phyloP scores from a whole-genome alignment of 108 stramenopile species.

The Skeletonema potamos region DNA sequence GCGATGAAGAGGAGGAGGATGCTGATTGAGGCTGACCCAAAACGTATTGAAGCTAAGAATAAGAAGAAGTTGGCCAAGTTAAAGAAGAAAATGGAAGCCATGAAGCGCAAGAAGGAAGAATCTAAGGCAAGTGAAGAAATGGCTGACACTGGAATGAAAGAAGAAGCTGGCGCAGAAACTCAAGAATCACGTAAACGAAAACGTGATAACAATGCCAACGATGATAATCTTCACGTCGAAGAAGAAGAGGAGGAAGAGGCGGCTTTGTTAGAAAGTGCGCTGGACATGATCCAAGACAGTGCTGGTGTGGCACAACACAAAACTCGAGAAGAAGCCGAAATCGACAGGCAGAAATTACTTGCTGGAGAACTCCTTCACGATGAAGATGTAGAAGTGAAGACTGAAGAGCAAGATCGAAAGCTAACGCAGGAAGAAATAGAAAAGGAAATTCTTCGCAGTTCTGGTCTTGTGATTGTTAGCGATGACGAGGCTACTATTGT shows the following conservation, averaged over 20 bases:
- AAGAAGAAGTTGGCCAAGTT: conserved; percentile 59
- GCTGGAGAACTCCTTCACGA: conserved; percentile 64
- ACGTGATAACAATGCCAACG: conserved; percentile 28
- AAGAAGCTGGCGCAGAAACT: conserved; percentile 25
- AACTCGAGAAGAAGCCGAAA: conserved; percentile 84
- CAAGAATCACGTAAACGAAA: conserved; percentile 32
- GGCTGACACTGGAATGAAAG: conserved; percentile 24
- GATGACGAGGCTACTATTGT: conserved; percentile 76
- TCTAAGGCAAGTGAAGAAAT: conserved; percentile 21
- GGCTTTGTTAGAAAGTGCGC: conserved; percentile 70
- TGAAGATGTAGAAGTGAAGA: conserved; percentile 47
- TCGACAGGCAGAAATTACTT: conserved; percentile 72
- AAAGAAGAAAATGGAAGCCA: conserved; percentile 81
- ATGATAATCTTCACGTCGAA: conserved; percentile 19
- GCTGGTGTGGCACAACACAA: conserved; percentile 51
- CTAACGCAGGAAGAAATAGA: conserved; percentile 63
- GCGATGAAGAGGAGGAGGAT: conserved; percentile 84
- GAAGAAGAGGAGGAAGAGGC: conserved; percentile 58
- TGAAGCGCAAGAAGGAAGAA: conserved; percentile 68
- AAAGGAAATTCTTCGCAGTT: conserved; percentile 59
- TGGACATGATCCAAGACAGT: conserved; percentile 63
- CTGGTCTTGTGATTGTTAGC: conserved; percentile 75
- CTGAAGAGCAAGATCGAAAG: conserved; percentile 24
- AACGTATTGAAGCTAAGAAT: conserved; percentile 64
- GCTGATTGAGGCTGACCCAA: conserved; percentile 76